Percentiles rank a stretch among this genome's conserved stretches.
Conservation (phyloP, 2,329 filamentous ascomycete genomes). For the Plectosphaerella sp. region DNA sequence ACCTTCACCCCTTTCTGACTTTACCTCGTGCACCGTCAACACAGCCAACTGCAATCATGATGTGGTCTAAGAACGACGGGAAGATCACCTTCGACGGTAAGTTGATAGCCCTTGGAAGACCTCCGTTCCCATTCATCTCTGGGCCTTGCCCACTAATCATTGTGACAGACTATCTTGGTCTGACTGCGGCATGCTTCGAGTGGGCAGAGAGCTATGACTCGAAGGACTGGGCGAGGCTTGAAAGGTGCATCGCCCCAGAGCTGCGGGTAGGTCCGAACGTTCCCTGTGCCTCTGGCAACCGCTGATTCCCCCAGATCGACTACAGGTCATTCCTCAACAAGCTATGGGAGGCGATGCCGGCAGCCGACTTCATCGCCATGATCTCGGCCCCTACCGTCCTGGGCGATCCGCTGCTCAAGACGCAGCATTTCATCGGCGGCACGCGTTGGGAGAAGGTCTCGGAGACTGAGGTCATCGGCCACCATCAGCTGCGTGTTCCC, state of each 20-base stretch:
- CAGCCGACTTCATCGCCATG: slow-evolving; percentile 58
- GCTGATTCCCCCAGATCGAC: slow-evolving; percentile 52
- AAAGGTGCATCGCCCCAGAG: slow-evolving; percentile 46
- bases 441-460: slow-evolving; percentile 54
- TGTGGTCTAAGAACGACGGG: too few relatives aligned
- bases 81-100: too few relatives aligned
- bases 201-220: slow-evolving; percentile 64
- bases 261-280: slow-evolving; percentile 47
- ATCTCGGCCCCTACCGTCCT: slow-evolving; percentile 52
- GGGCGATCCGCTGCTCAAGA: slow-evolving; percentile 57
- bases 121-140: too few relatives aligned
- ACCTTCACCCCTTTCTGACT: too few relatives aligned
- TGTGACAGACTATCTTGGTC: slow-evolving; percentile 41
- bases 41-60: too few relatives aligned
- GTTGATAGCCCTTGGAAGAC: neutral
- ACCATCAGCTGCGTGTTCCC: slow-evolving; percentile 57
- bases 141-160: too few relatives aligned
- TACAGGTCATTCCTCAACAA: slow-evolving; percentile 62
- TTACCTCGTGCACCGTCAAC: too few relatives aligned
- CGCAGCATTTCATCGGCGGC: slow-evolving; percentile 61
- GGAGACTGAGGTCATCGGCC: slow-evolving; percentile 54
- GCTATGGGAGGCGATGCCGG: slow-evolving; percentile 57
- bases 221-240: slow-evolving; percentile 58
- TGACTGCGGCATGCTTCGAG: slow-evolving; percentile 47
- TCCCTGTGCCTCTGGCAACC: slow-evolving; percentile 45